Percentiles rank a stretch among this genome's conserved stretches.
Conservation (phyloP, 352 stramenopile genomes). For the Pythium myriotylum region DNA sequence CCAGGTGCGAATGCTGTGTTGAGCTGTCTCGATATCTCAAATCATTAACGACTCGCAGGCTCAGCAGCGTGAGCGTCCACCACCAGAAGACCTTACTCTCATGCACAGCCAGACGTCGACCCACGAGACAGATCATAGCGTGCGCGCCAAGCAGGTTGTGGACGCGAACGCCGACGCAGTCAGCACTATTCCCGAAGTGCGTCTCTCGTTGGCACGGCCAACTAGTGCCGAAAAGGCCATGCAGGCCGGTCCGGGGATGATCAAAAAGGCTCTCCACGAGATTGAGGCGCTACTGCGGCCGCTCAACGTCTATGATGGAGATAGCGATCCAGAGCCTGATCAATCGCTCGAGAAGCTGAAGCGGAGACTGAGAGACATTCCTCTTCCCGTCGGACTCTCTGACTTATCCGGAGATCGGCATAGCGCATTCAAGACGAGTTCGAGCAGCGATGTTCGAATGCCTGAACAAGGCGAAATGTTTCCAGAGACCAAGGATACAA, state of each 20-base stretch:
- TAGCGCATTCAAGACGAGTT: neutral
- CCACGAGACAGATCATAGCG: neutral
- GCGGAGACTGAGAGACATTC: conserved; percentile 1
- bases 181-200: neutral
- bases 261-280: conserved; percentile 28
- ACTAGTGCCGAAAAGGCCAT: conserved; percentile 28
- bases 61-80: conserved; percentile 11
- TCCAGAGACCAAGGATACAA: neutral
- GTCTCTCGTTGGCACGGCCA: neutral
- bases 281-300: conserved; percentile 25
- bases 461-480: neutral
- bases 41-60: neutral
- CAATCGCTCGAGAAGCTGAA: conserved; percentile 19
- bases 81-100: conserved; percentile 6
- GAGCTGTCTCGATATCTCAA: neutral
- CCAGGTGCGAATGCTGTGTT: conserved; percentile 38
- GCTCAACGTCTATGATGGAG: conserved; percentile 3
- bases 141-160: conserved; percentile 15
- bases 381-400: neutral
- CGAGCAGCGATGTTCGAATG: neutral
- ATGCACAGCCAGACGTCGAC: conserved; percentile 1
- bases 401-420: neutral
- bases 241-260: conserved; percentile 20
- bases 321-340: conserved; percentile 13
- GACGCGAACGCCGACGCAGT: conserved; percentile 3